Percentiles rank a stretch among this genome's conserved stretches.
Evolutionary conservation across 192 early-diverging fungal genomes (phyloP).

Genomic region (Rhizoclosmatium sp.): DNA sequence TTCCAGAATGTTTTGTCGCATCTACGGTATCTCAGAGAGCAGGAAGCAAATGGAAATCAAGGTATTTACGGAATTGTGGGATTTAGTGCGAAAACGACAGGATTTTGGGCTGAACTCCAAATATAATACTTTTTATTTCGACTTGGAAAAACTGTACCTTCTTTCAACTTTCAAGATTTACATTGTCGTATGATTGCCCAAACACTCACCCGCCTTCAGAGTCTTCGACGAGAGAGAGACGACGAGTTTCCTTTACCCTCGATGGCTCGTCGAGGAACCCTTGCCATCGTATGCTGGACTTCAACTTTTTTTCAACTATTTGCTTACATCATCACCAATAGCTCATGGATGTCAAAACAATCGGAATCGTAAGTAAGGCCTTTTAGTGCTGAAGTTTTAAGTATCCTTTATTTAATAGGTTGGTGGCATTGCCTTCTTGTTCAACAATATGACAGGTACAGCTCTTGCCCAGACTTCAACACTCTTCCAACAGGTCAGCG

Average conservation of each 20-base stretch:
- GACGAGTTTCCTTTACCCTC: neutral
- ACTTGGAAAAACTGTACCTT: neutral
- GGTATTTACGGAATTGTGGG: neutral
- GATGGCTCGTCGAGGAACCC: constrained; percentile 7
- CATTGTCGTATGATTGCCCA: neutral
- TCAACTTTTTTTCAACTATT: neutral
- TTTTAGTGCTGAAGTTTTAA: neutral
- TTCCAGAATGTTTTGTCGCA: constrained; percentile 16
- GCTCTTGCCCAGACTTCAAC: constrained; percentile 53
- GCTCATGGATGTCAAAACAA: constrained; percentile 54
- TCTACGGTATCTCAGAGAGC: constrained; percentile 2
- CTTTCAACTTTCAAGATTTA: neutral
- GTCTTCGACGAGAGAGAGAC: neutral
- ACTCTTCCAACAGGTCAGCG: constrained; percentile 45
- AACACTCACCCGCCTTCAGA: neutral
- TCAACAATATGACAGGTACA: constrained; percentile 65
- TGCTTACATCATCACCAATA: constrained; percentile 8
- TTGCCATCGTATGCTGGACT: constrained; percentile 9
- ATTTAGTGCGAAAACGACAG: neutral
- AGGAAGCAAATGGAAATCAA: neutral
- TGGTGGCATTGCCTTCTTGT: constrained; percentile 55
- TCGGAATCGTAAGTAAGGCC: constrained; percentile 43
- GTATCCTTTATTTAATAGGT: constrained; percentile 5
- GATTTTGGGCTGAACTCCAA: neutral
- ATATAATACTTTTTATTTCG: neutral